Conservation (phyloP, 179 eudicot genomes). For the Spinacia oleracea region DNA sequence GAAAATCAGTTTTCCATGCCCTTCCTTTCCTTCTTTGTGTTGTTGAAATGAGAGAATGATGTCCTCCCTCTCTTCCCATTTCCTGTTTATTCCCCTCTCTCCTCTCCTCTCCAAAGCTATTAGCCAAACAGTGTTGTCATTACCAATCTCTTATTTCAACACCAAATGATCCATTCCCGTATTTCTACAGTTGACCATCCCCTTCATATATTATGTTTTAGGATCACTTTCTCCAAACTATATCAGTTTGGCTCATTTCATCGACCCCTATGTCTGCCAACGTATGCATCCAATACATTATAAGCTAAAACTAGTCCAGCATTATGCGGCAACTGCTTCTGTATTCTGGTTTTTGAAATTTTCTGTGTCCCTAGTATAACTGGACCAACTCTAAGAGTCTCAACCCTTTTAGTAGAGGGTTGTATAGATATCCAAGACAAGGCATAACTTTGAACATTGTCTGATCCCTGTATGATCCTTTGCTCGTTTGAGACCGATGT, state of each 20-base stretch:
- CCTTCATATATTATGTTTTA: background rate
- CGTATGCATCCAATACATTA: background rate
- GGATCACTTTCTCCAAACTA: background rate
- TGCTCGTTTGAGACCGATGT: background rate
- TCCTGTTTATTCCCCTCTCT: background rate
- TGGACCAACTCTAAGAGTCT: background rate
- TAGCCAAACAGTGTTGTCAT: background rate
- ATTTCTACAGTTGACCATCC: background rate
- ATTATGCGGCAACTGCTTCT: background rate
- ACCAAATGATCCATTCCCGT: background rate
- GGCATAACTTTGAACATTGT: background rate
- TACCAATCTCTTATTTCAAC: background rate
- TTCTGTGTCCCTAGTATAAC: background rate
- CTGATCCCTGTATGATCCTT: background rate
- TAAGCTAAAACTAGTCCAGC: background rate
- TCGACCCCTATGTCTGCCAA: background rate
- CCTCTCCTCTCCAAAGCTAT: background rate
- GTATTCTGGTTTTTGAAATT: background rate
- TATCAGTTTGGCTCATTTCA: background rate
- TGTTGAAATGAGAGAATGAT: background rate
- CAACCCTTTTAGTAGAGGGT: background rate
- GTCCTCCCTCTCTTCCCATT: background rate
- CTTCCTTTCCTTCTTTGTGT: background rate
- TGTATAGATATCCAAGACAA: background rate
- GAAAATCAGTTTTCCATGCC: background rate